Base-by-base conservation (phyloP, 2,329 filamentous ascomycete genomes). In the Leptographium wingfieldii region DNA sequence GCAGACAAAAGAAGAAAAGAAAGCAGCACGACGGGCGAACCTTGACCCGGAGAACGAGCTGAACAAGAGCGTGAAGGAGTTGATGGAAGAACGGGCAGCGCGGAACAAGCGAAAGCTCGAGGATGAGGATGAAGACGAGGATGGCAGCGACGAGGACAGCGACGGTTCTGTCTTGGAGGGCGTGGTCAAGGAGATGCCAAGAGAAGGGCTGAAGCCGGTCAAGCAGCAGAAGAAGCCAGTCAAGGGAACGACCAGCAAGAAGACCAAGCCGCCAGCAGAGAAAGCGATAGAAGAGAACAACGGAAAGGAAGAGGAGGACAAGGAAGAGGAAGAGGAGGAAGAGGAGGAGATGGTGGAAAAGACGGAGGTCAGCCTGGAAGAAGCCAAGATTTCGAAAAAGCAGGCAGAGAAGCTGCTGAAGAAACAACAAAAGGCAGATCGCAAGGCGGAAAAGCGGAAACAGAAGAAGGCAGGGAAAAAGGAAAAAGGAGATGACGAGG, bases 1-100 rank as follows among this genome's bases (percentile, higher is more conserved):
- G 77, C 92, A 97, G 75, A 92, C 90, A 57, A 96, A 95, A 71
- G 88, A 90, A 72, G 82, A 96, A 73, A 91, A 91, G 75, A 82
- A 86, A 69, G 65, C 63, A 16, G 66, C 65, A 10, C 60, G 63
- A 43, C 62, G 60, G 12, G 90, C 88, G 62, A 97, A 96, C 75
- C 81, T 97, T 49, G 90, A 97, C 68, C 92, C 94, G 31, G 90
- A 92, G 65, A 91, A 90, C 69, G 85, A 87, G 63, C 71, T 80
- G 65, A 94, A 95, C 77, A 77, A 76, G 64, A 94, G 85, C 65
- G 92, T 91, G 63, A 92, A 95, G 72, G 92, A 97, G 72, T 84
- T 96, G 63, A 87, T 95, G 83, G 90, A 95, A 66, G 92, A 95
- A 69, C 77, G 81, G 59, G 59, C 63, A 1, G 82, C 80, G 52